Base-by-base conservation (phyloP, 306 rosid genomes). In the Macrotyloma uniflorum region DNA sequence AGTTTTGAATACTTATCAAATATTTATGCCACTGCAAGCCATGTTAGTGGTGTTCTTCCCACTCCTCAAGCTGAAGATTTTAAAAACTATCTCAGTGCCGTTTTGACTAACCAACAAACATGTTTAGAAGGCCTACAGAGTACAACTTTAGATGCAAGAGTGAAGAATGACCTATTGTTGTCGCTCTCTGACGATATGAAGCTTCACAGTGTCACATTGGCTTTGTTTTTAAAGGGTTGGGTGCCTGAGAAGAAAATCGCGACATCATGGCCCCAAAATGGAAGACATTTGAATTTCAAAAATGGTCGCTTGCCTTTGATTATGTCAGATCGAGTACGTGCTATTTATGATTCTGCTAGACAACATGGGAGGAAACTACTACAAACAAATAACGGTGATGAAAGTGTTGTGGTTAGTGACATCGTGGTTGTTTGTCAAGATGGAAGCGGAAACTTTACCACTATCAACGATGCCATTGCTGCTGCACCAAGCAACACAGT, bases 51-150 rank as follows among this genome's bases (percentile, higher is more conserved):
- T 0, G 12, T 66, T 43, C 88, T 93, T 23, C 76, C 91, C 6
- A 55, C 22, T 53, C 45, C 87, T 36, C 67, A 84, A 76, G 95
- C 95, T 5, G 90, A 91, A 26, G 91, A 91, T 14, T 49, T 86
- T 13, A 87, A 85, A 82, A 86, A 93, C 4, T 10, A 80, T 8
- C 80, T 93, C 10, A 91, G 97, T 64, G 98, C 90, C 1, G 77
- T 88, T 54, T 58, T 91, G 81, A 91, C 97, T 1, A 91, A 90
- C 68, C 92, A 90, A 59, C 92, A 93, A 33, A 91, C 97, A 8
- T 93, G 98, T 65, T 61, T 87, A n/a, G 97, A 93, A 0, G 97
- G 97, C 15, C 65, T 93, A 1, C 75, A 83, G 16, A 68, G 88
- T 3, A 47, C 85, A 22, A 65, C 92, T n/a, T 83, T 86, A n/a